Evolutionary conservation across 805 yeast genomes (phyloP).

Genomic region (Metschnikowia amazonensis): DNA sequence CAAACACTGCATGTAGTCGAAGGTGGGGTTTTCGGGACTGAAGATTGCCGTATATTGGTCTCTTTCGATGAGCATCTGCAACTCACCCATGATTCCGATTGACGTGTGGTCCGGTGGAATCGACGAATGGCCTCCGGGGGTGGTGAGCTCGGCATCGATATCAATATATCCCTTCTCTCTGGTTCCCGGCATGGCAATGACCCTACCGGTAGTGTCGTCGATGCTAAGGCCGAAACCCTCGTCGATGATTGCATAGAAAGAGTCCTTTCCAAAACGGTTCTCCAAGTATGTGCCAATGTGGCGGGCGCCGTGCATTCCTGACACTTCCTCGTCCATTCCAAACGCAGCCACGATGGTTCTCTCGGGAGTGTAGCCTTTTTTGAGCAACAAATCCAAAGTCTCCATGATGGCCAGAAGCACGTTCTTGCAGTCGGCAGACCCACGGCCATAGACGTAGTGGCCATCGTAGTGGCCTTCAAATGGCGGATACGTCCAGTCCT

Average conservation of each 20-base stretch:
- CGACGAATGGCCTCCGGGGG: constrained; percentile 31
- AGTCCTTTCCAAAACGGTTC: constrained; percentile 16
- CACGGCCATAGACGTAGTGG: constrained; percentile 18
- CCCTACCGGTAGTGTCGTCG: constrained; percentile 46
- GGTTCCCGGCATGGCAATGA: constrained; percentile 46
- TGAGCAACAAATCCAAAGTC: constrained; percentile 16
- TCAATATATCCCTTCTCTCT: constrained; percentile 50
- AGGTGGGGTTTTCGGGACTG: constrained; percentile 25
- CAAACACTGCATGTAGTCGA: constrained; percentile 25
- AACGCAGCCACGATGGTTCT: constrained; percentile 18
- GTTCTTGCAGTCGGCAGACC: constrained; percentile 20
- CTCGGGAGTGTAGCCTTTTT: constrained; percentile 11
- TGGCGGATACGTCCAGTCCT: constrained; percentile 38
- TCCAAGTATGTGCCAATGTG: constrained; percentile 15
- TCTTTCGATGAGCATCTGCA: constrained; percentile 19
- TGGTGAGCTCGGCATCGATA: constrained; percentile 31
- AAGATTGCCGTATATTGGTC: constrained; percentile 21
- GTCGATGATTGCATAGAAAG: constrained; percentile 18
- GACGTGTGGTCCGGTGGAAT: constrained; percentile 29
- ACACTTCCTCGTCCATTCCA: constrained; percentile 21
- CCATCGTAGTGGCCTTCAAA: constrained; percentile 35
- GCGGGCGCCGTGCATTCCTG: constrained; percentile 17
- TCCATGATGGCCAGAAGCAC: constrained; percentile 17
- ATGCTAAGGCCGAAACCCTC: constrained; percentile 27
- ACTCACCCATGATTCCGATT: constrained; percentile 26